Evolutionary conservation across 106 monocot genomes (phyloP).

Genomic region (Xerophyta viscosa): DNA sequence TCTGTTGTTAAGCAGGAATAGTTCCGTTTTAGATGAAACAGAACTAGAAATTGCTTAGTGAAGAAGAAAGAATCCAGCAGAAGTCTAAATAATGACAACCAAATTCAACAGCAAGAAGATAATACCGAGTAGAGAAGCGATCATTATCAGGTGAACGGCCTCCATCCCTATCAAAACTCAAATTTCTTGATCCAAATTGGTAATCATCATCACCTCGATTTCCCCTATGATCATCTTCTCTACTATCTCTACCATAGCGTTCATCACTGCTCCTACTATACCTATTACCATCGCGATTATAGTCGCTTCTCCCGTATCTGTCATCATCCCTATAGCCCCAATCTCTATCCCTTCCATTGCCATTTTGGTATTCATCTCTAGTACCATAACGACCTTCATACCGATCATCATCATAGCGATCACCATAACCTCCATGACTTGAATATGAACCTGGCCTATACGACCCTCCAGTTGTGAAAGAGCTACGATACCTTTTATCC

Average conservation of each 20-base stretch:
- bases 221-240: slow-evolving; percentile 48
- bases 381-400: slow-evolving; percentile 44
- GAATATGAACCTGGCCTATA: slow-evolving; percentile 40
- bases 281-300: slow-evolving; percentile 41
- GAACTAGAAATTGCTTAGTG: background rate
- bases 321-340: slow-evolving; percentile 63
- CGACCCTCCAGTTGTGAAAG: slow-evolving; percentile 40
- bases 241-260: slow-evolving; percentile 36
- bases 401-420: slow-evolving; percentile 59
- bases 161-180: slow-evolving; percentile 43
- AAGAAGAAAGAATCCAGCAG: background rate
- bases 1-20: too few species aligned
- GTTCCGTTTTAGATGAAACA: background rate
- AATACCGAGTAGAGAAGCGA: slow-evolving; percentile 61
- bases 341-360: slow-evolving; percentile 63
- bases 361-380: slow-evolving; percentile 55
- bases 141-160: slow-evolving; percentile 61
- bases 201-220: slow-evolving; percentile 38
- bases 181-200: slow-evolving; percentile 47
- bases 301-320: slow-evolving; percentile 44
- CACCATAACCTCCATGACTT: slow-evolving; percentile 45
- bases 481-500: slow-evolving; percentile 36
- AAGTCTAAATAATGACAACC: background rate
- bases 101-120: background rate
- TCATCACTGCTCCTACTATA: slow-evolving; percentile 54